Evolutionary conservation across 2,329 filamentous ascomycete species (phyloP), one percentile per base, ranked within the genome.

Genomic region (Xylariales sp.): DNA sequence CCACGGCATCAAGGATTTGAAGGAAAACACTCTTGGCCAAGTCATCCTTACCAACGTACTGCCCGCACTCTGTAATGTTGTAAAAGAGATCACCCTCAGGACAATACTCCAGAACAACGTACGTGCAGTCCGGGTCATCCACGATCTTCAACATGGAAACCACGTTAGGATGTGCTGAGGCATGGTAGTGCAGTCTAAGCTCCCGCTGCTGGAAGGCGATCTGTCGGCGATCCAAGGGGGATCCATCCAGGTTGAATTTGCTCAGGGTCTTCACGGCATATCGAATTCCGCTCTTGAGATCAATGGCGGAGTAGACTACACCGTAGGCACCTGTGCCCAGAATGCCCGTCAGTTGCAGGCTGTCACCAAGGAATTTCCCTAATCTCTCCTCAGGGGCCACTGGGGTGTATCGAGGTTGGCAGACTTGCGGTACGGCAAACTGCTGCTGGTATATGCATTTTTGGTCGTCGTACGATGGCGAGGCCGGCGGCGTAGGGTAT

Each of bases 211-310:
- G 93, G 70, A 95, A 97, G 54, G 83, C 83, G 55, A 83, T 76
- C 61, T 97, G 90, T 51, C 91, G 81, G 53, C 78, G 74, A 66
- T 97, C 90, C 70, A 97, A 72, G 24, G 76, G 76, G 11, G 74
- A 71, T 48, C 79, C 79, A 59, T 82, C 76, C 48, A 74, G 56
- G 63, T 91, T 93, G 64, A 83, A 76, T 67, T 95, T 97, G 81
- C 88, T 93, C 59, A 98, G 76, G 44, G 90, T 91, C 74, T 98
- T 98, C 58, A 98, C 91, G 47, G 93, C 93, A 72, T 95, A 98
- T 48, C 80, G 82, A 41, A 81, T 76, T 59, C 85, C 78, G 50
- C 82, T 91, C 60, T 83, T 83, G 59, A 91, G 78, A 67, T 93
- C 90, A 65, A 86, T 72, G 55, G 90, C 90, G 48, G 83, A 81